Evolutionary conservation across 345 rosid species (phyloP).

Genomic region (Arabis alpina): DNA sequence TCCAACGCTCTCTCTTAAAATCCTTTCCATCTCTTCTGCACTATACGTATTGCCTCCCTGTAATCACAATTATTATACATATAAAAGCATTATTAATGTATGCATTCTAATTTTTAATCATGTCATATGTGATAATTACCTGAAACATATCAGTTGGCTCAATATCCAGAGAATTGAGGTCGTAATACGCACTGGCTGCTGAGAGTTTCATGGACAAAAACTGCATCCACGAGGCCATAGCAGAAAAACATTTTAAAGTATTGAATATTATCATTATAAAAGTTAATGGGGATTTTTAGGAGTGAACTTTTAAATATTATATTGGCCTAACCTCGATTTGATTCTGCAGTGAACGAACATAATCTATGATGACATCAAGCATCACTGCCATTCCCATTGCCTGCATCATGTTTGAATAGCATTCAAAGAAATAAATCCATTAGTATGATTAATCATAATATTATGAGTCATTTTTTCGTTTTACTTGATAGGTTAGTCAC

Average conservation of each 20-base stretch:
- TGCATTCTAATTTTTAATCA: not conserved
- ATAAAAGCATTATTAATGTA: not conserved
- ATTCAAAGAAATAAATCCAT: not conserved
- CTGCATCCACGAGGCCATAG: slow-evolving; percentile 33
- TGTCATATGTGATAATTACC: slow-evolving; percentile 31
- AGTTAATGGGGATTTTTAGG: not conserved
- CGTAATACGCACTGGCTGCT: slow-evolving; percentile 55
- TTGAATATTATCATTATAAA: slow-evolving; percentile 2
- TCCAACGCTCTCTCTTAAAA: slow-evolving; percentile 29
- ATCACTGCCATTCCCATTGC: slow-evolving; percentile 82
- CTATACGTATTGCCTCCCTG: slow-evolving; percentile 26
- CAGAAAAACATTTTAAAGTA: not conserved
- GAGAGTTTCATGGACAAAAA: slow-evolving; percentile 70
- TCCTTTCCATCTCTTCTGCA: slow-evolving; percentile 32
- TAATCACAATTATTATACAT: not conserved
- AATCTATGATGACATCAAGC: slow-evolving; percentile 64
- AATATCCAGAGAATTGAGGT: slow-evolving; percentile 45
- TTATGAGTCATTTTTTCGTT: not conserved
- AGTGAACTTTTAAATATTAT: not conserved
- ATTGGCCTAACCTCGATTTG: slow-evolving; percentile 59
- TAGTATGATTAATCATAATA: not conserved
- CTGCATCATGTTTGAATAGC: slow-evolving; percentile 41
- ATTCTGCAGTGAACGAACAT: slow-evolving; percentile 66
- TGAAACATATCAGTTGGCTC: slow-evolving; percentile 45
- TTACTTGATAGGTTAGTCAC: not conserved